Percentiles rank a stretch among this genome's conserved stretches.
Conservation (phyloP, 2,329 filamentous ascomycete species). For the Aureobasidium sp. region DNA sequence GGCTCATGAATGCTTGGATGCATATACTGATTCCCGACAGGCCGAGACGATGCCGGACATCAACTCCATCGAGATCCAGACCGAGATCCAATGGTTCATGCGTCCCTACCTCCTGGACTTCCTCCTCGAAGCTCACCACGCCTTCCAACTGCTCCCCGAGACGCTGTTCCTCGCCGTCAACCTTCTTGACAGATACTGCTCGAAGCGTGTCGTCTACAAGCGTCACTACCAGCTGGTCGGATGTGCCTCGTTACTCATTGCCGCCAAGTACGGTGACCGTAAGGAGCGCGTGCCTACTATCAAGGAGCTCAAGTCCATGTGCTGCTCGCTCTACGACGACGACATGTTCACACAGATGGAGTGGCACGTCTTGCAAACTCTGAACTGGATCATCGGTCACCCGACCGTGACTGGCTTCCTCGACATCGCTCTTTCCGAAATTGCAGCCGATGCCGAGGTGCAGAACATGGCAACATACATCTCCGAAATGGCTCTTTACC, state of each 20-base stretch:
- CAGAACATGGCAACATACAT: slow-evolving; percentile 95
- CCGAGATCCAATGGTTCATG: slow-evolving; percentile 99
- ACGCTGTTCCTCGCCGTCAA: slow-evolving; percentile 96
- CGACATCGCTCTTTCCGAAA: slow-evolving; percentile 75
- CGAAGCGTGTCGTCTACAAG: slow-evolving; percentile 95
- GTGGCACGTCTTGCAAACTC: slow-evolving; percentile 96
- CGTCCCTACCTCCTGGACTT: slow-evolving; percentile 96
- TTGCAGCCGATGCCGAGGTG: slow-evolving; percentile 70
- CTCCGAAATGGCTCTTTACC: slow-evolving; percentile 89
- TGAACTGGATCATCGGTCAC: slow-evolving; percentile 94
- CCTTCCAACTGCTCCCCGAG: slow-evolving; percentile 87
- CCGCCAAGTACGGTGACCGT: slow-evolving; percentile 97
- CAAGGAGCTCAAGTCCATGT: slow-evolving; percentile 97
- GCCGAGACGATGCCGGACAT: slow-evolving; percentile 89
- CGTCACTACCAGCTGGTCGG: slow-evolving; percentile 97
- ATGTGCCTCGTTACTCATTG: slow-evolving; percentile 90
- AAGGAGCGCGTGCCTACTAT: slow-evolving; percentile 98
- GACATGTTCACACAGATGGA: slow-evolving; percentile 99
- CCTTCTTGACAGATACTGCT: slow-evolving; percentile 95
- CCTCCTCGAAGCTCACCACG: slow-evolving; percentile 91
- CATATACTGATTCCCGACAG: slow-evolving; percentile 31
- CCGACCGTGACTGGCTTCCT: slow-evolving; percentile 93
- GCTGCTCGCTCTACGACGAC: slow-evolving; percentile 94
- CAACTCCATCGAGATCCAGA: slow-evolving; percentile 96
- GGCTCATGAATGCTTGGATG: not conserved